Evolutionary conservation across 2,329 filamentous ascomycete genomes (phyloP), one percentile per base, ranked within the genome.

Genomic region (Verticillium tricorpus): DNA sequence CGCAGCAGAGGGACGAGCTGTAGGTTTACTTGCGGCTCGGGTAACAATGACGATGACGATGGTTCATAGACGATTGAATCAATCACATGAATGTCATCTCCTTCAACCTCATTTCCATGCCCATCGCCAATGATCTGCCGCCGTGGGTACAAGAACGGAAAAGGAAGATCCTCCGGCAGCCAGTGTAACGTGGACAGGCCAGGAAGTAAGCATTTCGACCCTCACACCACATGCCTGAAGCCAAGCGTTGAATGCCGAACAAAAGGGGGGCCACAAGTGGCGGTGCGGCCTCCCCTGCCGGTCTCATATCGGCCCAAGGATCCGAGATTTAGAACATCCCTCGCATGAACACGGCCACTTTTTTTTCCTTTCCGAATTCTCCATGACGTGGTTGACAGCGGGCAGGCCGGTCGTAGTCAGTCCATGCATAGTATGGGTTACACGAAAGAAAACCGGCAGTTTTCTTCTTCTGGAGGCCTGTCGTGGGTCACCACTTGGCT

Each of bases 1-100:
- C 67, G 67, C 72, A 72, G 35, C 64, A 64, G 5, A 74, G 71
- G 60, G 78, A 80, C 67, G 78, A 80, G 69, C 70, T 81, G 57
- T 76, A 72, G 69, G 58, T 54, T 39, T 19, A 50, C n/a, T 9
- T 9, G n/a, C 19, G 6, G 45, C n/a, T 12, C 11, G 5, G 15
- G 17, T 12, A 22, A 9, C 45, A 14, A n/a, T 22, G 45, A 22
- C n/a, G 19, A 22, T n/a, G 19, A 22, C 19, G n/a, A 50, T 50
- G 45, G 7, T 25, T n/a, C 45, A 50, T 25, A n/a, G n/a, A 14
- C 5, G 25, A 8, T 52, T 17, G 35, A 28, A 54, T 56, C 14
- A 28, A 40, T 14, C 31, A 22, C 28, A 57, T 58, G 39, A 12
- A 57, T 54, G 55, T 50, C 56, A 56, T 58, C 57, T 25, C 5